Conservation (phyloP, 31 red algal genomes). For the Porphyra umbilicalis region DNA sequence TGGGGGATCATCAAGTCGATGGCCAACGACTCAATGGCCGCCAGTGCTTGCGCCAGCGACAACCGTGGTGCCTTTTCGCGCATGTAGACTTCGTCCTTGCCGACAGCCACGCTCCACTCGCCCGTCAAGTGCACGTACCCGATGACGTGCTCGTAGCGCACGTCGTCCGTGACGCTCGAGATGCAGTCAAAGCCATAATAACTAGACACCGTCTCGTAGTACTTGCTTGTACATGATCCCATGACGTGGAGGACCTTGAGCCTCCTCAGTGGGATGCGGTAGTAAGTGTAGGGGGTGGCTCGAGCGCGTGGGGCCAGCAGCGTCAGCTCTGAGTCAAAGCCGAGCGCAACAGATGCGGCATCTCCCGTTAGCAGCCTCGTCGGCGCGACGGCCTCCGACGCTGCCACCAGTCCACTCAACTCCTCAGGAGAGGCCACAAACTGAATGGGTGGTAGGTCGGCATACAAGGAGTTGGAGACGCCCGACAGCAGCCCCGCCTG, state of each 20-base stretch:
- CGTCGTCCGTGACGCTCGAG: constrained; percentile 4
- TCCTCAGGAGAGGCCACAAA: not conserved
- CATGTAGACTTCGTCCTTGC: not conserved
- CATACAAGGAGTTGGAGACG: too few species aligned
- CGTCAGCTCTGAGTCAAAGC: not conserved
- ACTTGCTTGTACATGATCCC: constrained; percentile 41
- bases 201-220: constrained; percentile 39
- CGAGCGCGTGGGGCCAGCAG: not conserved
- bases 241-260: constrained; percentile 52
- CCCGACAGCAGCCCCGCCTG: not conserved
- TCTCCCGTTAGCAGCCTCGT: not conserved
- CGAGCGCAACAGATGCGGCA: not conserved
- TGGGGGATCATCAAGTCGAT: constrained; percentile 48
- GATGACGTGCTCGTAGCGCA: constrained; percentile 31
- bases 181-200: constrained; percentile 37
- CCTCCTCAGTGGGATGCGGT: constrained; percentile 34
- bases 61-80: constrained; percentile 5
- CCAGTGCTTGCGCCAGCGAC: constrained; percentile 28
- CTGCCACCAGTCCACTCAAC: not conserved
- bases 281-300: not conserved
- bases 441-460: not conserved
- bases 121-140: constrained; percentile 27
- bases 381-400: not conserved
- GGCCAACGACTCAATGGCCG: constrained; percentile 6
- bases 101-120: constrained; percentile 32